phyloP scores from a whole-genome alignment of 2,329 filamentous ascomycete genomes.

The Alternaria conjuncta region DNA sequence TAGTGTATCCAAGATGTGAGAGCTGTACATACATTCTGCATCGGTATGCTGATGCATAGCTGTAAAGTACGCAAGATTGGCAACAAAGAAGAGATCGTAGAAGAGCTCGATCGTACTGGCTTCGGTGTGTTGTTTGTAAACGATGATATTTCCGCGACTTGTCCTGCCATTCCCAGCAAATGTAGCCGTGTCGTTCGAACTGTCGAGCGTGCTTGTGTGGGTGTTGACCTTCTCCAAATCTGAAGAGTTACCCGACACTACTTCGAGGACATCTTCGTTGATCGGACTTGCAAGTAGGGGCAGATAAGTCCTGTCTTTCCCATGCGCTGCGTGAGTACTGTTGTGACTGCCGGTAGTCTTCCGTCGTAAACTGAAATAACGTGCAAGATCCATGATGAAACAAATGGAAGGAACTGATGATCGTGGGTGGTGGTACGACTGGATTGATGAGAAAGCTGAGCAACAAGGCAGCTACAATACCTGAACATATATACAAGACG shows the following conservation, averaged over 20 bases:
- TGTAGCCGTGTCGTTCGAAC: slow-evolving; percentile 15
- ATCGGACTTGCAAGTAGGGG: slow-evolving; percentile 26
- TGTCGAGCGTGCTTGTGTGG: slow-evolving; percentile 4
- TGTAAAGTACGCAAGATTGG: slow-evolving; percentile 69
- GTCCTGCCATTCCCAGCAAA: slow-evolving; percentile 22
- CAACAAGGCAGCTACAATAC: not conserved
- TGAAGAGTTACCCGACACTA: slow-evolving; percentile 8
- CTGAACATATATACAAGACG: slow-evolving; percentile 1
- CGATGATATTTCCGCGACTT: slow-evolving; percentile 29
- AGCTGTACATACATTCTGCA: slow-evolving; percentile 33
- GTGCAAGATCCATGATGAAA: slow-evolving; percentile 23
- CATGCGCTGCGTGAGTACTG: not conserved
- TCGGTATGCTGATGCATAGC: slow-evolving; percentile 62
- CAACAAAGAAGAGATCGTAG: slow-evolving; percentile 68
- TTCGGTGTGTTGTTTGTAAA: slow-evolving; percentile 48
- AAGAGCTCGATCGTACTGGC: slow-evolving; percentile 63
- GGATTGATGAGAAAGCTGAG: not conserved
- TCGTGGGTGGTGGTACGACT: not conserved
- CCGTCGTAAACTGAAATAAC: slow-evolving; percentile 24
- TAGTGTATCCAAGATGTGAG: not conserved
- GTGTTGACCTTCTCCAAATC: slow-evolving; percentile 23
- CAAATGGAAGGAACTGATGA: not conserved
- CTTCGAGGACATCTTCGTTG: slow-evolving; percentile 26
- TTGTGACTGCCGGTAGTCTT: slow-evolving; percentile 5
- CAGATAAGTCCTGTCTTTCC: slow-evolving; percentile 13